Base-by-base conservation (phyloP, 352 stramenopile genomes). In the Halophytophthora polymorphica region DNA sequence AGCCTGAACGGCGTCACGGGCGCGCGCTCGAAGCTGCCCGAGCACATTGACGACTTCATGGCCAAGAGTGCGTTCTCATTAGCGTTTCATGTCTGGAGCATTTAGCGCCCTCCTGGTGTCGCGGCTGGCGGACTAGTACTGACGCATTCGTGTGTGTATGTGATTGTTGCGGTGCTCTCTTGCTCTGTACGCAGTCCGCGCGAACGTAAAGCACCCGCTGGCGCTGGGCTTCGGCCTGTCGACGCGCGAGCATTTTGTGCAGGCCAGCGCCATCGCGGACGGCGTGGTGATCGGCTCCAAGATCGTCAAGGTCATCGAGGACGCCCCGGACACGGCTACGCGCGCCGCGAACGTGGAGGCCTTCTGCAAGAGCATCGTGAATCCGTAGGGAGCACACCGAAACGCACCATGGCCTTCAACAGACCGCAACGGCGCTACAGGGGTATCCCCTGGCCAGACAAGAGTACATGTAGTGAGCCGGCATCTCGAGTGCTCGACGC, bases 171-270 rank as follows among this genome's bases (percentile, higher is more conserved):
- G n/a, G n/a, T n/a, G n/a, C n/a, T n/a, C n/a, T n/a, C n/a, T n/a
- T n/a, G n/a, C n/a, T n/a, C n/a, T n/a, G n/a, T n/a, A n/a, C n/a
- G 6, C 45, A 91, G 84, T 94, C 60, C 84, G 84, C 54, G 72
- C 69, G 42, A 85, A 91, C 56, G 80, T 93, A 41, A 90, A 83
- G 63, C 65, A 86, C 52, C 96, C 96, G 17, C 72, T 99, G 10
- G 96, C 94, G 22, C 87, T 99, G 12, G 97, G 97, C 45, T 99
- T 99, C 69, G 97, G 97, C 21, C 93, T 99, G 38, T 98, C 92
- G 29, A 98, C 77, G 36, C 89, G 90, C 23, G 69, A 98, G 47
- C 91, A 98, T 61, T 92, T 94, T 39, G 38, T 86, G 17, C 84
- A 97, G 71, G 96, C 98, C 1, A 86, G 93, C 44, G 77, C 83